Percentiles rank a stretch among this genome's conserved stretches.
Conservation (phyloP, 768 basidiomycete genomes). For the Mrakia gelida region DNA sequence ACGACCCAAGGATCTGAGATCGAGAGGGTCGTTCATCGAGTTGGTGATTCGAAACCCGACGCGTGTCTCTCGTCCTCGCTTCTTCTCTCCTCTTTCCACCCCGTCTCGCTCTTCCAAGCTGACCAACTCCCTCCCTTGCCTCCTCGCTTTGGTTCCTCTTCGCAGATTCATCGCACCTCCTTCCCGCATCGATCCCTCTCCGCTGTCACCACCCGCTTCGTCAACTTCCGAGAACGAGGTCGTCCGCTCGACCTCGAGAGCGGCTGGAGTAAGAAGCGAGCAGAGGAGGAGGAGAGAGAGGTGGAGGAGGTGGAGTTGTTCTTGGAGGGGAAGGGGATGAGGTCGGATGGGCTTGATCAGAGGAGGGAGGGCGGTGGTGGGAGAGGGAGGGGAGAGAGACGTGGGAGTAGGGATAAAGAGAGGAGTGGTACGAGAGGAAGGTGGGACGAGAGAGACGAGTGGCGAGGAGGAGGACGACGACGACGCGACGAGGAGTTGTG, state of each 20-base stretch:
- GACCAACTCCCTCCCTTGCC: too few species aligned
- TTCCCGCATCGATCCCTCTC: not conserved
- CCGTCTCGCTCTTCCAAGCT: not conserved
- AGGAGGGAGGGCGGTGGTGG: too few species aligned
- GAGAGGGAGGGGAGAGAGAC: not conserved
- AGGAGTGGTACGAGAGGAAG: not conserved
- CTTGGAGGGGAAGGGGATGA: not conserved
- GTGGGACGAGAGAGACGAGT: not conserved
- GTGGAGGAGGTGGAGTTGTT: not conserved
- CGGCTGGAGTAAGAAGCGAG: too few species aligned
- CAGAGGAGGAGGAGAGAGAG: not conserved
- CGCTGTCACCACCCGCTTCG: not conserved
- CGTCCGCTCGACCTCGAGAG: too few species aligned
- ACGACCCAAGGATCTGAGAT: not conserved
- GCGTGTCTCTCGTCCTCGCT: not conserved
- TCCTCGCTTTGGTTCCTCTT: not conserved
- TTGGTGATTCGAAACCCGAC: not conserved
- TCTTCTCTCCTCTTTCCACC: not conserved
- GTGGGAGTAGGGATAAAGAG: not conserved
- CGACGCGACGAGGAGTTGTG: not conserved
- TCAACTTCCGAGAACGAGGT: not conserved
- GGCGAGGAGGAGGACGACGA: too few species aligned
- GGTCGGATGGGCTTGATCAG: not conserved
- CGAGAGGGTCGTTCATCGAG: not conserved
- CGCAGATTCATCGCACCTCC: not conserved